phyloP scores from a whole-genome alignment of 2,329 filamentous ascomycete genomes.

The Nemania sp. region DNA sequence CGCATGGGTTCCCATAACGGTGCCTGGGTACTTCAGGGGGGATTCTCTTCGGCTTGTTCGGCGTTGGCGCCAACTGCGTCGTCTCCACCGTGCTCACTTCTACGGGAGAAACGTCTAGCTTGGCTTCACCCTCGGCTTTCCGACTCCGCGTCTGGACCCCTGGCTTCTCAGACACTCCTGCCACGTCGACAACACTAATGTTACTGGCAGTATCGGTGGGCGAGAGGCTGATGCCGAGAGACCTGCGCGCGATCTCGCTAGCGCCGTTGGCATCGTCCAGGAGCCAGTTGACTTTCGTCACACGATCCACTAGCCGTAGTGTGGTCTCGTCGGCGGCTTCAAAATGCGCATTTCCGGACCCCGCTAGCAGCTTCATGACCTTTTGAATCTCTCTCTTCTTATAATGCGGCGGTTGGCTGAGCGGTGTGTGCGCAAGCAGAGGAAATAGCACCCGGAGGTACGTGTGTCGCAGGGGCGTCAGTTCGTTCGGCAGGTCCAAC shows the following conservation, averaged over 20 bases:
- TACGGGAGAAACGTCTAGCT: constrained; percentile 10
- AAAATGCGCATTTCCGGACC: constrained; percentile 71
- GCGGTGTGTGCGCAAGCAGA: constrained; percentile 86
- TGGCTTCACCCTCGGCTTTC: constrained; percentile 38
- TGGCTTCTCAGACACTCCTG: constrained; percentile 78
- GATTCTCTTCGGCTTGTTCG: constrained; percentile 48
- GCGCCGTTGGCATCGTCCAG: constrained; percentile 44
- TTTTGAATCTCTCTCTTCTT: constrained; percentile 83
- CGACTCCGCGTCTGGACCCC: constrained; percentile 80
- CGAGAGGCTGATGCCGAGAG: constrained; percentile 73
- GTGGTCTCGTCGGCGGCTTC: constrained; percentile 81
- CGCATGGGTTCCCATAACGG: constrained; percentile 54
- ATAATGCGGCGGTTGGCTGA: constrained; percentile 85
- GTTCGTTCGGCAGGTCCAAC: constrained; percentile 90
- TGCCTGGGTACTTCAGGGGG: constrained; percentile 61
- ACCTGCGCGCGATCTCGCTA: constrained; percentile 57
- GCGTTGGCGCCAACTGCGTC: constrained; percentile 9
- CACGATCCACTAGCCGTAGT: constrained; percentile 74
- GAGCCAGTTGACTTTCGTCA: constrained; percentile 72
- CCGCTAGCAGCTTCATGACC: constrained; percentile 72
- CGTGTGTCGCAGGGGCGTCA: constrained; percentile 77
- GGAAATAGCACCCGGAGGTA: constrained; percentile 93
- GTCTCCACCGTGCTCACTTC: constrained; percentile 3
- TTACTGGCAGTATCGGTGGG: constrained; percentile 68
- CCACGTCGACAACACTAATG: constrained; percentile 76